phyloP scores from a whole-genome alignment of 768 basidiomycete species.

The Clitopilus hobsonii region DNA sequence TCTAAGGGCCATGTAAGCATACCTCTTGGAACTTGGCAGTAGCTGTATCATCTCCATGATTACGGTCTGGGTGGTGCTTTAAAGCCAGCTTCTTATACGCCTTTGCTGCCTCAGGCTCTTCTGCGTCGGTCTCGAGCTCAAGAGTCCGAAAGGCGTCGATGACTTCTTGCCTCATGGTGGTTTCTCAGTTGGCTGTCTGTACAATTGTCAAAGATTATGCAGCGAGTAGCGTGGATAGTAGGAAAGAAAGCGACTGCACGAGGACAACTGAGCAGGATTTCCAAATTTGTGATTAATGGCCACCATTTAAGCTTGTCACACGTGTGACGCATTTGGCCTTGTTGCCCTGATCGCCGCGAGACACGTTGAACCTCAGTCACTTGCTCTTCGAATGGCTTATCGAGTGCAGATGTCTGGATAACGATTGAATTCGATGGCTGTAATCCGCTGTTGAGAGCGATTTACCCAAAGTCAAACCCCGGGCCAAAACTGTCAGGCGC shows the following conservation, averaged over 20 bases:
- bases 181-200: constrained; percentile 5
- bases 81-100: constrained; percentile 27
- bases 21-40: constrained; percentile 31
- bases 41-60: constrained; percentile 24
- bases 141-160: constrained; percentile 23
- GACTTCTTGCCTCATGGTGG: constrained; percentile 22
- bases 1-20: neutral
- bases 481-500: too few species aligned
- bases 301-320: neutral
- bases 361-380: too few species aligned
- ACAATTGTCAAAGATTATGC: neutral
- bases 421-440: too few species aligned
- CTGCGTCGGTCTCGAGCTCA: constrained; percentile 19
- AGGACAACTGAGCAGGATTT: neutral
- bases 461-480: too few species aligned
- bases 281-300: neutral
- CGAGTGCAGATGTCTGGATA: too few species aligned
- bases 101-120: constrained; percentile 18
- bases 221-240: neutral
- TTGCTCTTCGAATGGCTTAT: too few species aligned
- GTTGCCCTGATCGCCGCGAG: neutral
- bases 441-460: too few species aligned
- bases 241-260: neutral
- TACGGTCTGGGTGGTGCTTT: constrained; percentile 29
- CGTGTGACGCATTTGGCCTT: neutral